Base-by-base conservation (phyloP, 2,329 filamentous ascomycete genomes). In the Microsporum ferrugineum region DNA sequence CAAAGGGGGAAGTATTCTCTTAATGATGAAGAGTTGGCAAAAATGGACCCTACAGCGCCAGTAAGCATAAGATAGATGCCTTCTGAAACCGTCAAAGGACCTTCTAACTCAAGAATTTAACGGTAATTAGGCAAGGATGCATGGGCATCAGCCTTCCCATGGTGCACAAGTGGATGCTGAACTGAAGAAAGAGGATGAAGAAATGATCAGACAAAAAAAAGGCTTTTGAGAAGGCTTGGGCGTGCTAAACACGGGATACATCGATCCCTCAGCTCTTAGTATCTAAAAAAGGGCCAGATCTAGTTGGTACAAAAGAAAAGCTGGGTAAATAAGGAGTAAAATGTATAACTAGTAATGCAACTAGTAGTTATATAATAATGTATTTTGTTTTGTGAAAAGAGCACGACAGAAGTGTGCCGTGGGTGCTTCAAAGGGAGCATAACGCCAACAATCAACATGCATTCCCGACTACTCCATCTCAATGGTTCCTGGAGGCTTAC, bases 401-500 rank as follows among this genome's bases (percentile, higher is more conserved):
- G 31, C 10, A n/a, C 12, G 3, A 10, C 3, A 55, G 31, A 2
- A 17, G 6, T 29, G 23, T 31, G 8, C 14, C 38, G 14, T 39
- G 10, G 38, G 17, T 3, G 23, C 43, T 47, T 47, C 43, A 23
- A 27, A 34, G 12, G 29, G 45, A 14, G 5, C 31, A 17, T 5
- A 51, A 55, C 12, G 49, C 29, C 49, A 53, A 7, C n/a, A 31
- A 34, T 17, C 31, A 33, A 14, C 14, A 33, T 31, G 29, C 29
- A n/a, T 36, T n/a, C 3, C 31, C 31, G 3, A 23, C 53, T 65
- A 89, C 75, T 89, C 85, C 77, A 89, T 82, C 77, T 89, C 87
- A 69, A 89, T 88, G 1, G 86, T 89, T 63, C 83, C 84, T 43
- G 84, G 84, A 57, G 84, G 84, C 75, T 87, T 57, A 27, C 29